phyloP scores from a whole-genome alignment of 1,284 basidiomycete genomes.

The Neolentinus lepideus region DNA sequence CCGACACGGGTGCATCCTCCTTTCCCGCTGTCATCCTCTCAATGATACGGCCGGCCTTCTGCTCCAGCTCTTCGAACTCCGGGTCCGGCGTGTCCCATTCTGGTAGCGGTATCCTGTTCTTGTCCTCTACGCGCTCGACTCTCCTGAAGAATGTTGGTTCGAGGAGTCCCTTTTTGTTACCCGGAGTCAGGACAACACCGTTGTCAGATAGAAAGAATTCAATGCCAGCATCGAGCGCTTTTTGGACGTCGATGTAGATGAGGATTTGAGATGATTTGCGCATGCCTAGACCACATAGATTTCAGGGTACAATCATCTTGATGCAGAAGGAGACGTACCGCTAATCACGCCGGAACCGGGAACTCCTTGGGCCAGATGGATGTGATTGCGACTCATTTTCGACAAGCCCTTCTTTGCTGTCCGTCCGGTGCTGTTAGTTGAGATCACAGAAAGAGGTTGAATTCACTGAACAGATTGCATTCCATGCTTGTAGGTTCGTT shows the following conservation, averaged over 20 bases:
- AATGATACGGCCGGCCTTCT: not conserved
- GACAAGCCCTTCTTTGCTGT: slow-evolving; percentile 66
- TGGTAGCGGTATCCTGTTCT: not conserved
- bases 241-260: slow-evolving; percentile 69
- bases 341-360: slow-evolving; percentile 61
- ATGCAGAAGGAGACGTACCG: slow-evolving; percentile 36
- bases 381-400: slow-evolving; percentile 83
- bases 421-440: not conserved
- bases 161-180: slow-evolving; percentile 52
- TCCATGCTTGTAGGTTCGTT: slow-evolving; percentile 64
- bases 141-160: slow-evolving; percentile 52
- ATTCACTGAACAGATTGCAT: slow-evolving; percentile 53
- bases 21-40: not conserved
- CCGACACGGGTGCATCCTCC: not conserved
- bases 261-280: slow-evolving; percentile 64
- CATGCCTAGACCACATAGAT: too few relatives aligned
- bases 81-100: not conserved
- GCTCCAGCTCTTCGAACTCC: not conserved
- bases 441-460: not conserved
- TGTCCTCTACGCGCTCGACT: slow-evolving; percentile 33
- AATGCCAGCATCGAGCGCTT: slow-evolving; percentile 65
- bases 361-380: slow-evolving; percentile 79
- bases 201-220: slow-evolving; percentile 74
- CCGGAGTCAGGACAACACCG: slow-evolving; percentile 79
- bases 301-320: too few relatives aligned